Base-by-base conservation (phyloP, 2,329 filamentous ascomycete species). In the Arthrobotrys iridis region DNA sequence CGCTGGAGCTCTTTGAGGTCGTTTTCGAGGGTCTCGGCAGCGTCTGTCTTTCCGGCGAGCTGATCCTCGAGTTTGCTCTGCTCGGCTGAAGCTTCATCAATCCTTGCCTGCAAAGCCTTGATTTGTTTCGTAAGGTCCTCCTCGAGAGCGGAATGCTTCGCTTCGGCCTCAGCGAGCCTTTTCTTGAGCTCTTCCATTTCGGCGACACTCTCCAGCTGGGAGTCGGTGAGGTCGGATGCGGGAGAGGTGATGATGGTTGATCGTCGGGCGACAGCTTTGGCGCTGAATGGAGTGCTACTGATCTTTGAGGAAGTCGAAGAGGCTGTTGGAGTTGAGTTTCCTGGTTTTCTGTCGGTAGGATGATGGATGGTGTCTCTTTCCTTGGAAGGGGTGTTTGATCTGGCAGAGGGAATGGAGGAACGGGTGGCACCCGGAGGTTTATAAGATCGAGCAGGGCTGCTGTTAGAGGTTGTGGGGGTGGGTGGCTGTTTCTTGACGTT, bases 21-120 rank as follows among this genome's bases (percentile, higher is more conserved):
- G 79, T 92, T 93, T 80, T 89, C 89, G 63, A 98, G 85, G 5
- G 87, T 85, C 82, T 97, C 93, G 71, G 94, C 87, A 80, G 90
- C 89, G 82, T 94, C 92, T 76, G 95, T 93, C 80, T 88, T 89
- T 82, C 97, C 93, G 81, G 97, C 93, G 48, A 91, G 86, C 77
- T 88, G 89, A 81, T 98, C 94, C 82, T 99, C 95, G 35, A 97
- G 84, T 83, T 91, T 92, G 62, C 88, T 88, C 80, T 97, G 93
- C 82, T 97, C 93, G 78, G 88, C 88, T 70, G 91, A 83, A 48
- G 93, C 88, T 78, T 98, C 94, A 80, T 98, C 93, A 5, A 98
- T 86, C 79, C 92, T 89, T 78, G 91, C 87, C 83, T 97, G 93
- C 78, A 98, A 84, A 48, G 96, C 90, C 72, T 95, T 91, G 64